phyloP scores from a whole-genome alignment of 2,329 filamentous ascomycete genomes.

The Penicillium sp. region DNA sequence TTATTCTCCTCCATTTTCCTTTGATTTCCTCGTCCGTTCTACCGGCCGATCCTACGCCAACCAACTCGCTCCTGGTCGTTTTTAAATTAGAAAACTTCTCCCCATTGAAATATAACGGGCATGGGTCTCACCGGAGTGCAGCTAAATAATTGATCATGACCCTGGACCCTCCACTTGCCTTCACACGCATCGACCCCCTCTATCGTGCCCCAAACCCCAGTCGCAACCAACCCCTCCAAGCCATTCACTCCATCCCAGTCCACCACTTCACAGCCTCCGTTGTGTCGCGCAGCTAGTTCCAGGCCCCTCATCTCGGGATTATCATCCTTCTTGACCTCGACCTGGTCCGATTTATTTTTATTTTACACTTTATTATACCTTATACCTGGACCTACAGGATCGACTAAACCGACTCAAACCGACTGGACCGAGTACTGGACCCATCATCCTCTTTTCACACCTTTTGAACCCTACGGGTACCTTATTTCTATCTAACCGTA shows the following conservation, averaged over 20 bases:
- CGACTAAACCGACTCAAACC: not conserved
- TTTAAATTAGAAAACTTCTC: constrained; percentile 2
- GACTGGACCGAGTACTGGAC: constrained; percentile 6
- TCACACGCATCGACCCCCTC: constrained; percentile 10
- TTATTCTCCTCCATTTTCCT: constrained; percentile 22
- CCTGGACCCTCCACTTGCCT: constrained; percentile 40
- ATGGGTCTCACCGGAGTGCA: constrained; percentile 38
- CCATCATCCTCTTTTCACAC: not conserved
- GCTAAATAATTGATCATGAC: constrained; percentile 51
- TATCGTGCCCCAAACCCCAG: constrained; percentile 37
- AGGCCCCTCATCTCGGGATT: not conserved
- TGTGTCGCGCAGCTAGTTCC: constrained; percentile 10
- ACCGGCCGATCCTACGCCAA: not conserved
- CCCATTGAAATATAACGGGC: constrained; percentile 14
- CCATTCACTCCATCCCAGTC: constrained; percentile 5
- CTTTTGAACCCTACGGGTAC: not conserved
- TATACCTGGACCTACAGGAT: constrained; percentile 5
- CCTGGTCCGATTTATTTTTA: not conserved
- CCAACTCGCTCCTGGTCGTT: not conserved
- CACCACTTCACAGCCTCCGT: not conserved
- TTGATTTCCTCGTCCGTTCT: constrained; percentile 4
- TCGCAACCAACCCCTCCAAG: constrained; percentile 17
- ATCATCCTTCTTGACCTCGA: not conserved
- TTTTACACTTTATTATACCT: not conserved
- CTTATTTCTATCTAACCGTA: not conserved